A percentile compares a stretch with the other conserved stretches of the same genome.
Conservation (phyloP, 805 yeast species). For the Nakazawaea sp. region DNA sequence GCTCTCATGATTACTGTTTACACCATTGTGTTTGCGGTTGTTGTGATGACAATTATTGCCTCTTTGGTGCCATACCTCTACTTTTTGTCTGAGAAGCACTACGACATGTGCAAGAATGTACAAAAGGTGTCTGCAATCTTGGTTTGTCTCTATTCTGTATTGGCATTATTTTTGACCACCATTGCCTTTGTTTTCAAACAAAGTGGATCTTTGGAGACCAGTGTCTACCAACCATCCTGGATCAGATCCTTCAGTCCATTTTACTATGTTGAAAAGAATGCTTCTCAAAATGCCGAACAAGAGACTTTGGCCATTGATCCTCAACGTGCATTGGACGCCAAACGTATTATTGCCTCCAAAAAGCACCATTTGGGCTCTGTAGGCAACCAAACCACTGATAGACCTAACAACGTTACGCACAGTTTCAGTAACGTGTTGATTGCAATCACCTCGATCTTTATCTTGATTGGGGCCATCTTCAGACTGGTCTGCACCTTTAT, state of each 20-base stretch:
- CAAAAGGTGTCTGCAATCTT: slow-evolving; percentile 44
- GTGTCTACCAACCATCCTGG: slow-evolving; percentile 71
- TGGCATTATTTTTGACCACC: slow-evolving; percentile 41
- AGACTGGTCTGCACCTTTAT: slow-evolving; percentile 43
- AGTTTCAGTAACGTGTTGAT: slow-evolving; percentile 43
- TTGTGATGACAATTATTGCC: slow-evolving; percentile 64
- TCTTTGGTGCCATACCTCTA: slow-evolving; percentile 55
- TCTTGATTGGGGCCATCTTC: slow-evolving; percentile 43
- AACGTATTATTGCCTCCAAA: slow-evolving; percentile 56
- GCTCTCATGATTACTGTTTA: slow-evolving; percentile 42
- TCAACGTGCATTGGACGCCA: slow-evolving; percentile 27
- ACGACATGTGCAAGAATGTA: slow-evolving; percentile 45
- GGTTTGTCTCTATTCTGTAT: slow-evolving; percentile 42
- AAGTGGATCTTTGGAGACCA: slow-evolving; percentile 40
- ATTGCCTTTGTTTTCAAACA: slow-evolving; percentile 52
- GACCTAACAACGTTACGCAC: slow-evolving; percentile 30
- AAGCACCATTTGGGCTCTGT: slow-evolving; percentile 16
- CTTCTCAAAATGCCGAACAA: slow-evolving; percentile 41
- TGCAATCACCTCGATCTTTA: slow-evolving; percentile 36
- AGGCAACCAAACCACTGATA: slow-evolving; percentile 28
- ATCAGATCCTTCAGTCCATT: slow-evolving; percentile 52
- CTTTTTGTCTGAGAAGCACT: slow-evolving; percentile 38
- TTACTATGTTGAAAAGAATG: slow-evolving; percentile 52
- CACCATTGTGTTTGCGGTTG: slow-evolving; percentile 45
- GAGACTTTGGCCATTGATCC: slow-evolving; percentile 28